Percentiles rank a stretch among this genome's conserved stretches.
These are phyloP conservation scores for Odonthalia washingtoniensis DNA, from an alignment of 31 red algal genomes.

Conservation along the genomic window DNA sequence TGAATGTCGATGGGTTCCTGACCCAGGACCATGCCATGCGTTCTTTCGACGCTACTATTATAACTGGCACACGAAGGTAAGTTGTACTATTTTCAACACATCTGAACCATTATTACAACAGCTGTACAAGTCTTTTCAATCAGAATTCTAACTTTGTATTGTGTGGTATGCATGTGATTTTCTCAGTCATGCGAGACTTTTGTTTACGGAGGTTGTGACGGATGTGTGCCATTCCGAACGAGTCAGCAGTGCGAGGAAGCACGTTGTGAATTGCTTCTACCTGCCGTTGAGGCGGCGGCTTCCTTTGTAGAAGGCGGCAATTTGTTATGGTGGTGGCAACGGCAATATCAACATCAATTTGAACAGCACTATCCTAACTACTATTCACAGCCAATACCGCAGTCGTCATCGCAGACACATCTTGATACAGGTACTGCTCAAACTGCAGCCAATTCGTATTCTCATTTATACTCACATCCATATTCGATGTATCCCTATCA, in stretches of 20 bases:
- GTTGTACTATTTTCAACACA: not conserved
- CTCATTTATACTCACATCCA: too few species aligned
- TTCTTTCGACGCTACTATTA: slow-evolving; percentile 86
- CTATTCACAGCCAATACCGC: too few species aligned
- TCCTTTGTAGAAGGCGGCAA: too few species aligned
- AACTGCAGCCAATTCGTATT: too few species aligned
- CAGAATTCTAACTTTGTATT: not conserved
- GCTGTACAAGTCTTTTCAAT: not conserved
- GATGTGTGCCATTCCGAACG: slow-evolving; percentile 74
- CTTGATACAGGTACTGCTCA: too few species aligned
- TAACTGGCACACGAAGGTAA: slow-evolving; percentile 61
- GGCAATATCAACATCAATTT: too few species aligned
- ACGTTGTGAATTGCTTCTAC: slow-evolving; percentile 52
- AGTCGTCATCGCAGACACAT: too few species aligned
- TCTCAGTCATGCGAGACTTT: slow-evolving; percentile 64
- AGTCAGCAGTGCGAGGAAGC: slow-evolving; percentile 76
- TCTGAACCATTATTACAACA: not conserved
- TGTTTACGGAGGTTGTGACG: slow-evolving; percentile 77
- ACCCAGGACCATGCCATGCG: slow-evolving; percentile 72
- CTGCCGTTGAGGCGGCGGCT: too few species aligned
- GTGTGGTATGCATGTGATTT: not conserved
- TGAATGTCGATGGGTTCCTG: slow-evolving; percentile 56
- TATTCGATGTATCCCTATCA: too few species aligned
- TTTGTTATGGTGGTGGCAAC: too few species aligned
- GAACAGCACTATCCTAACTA: too few species aligned